These are phyloP conservation scores for Nymphaea thermarum DNA, from an alignment of 164 flowering plant species.

Conservation along the genomic window DNA sequence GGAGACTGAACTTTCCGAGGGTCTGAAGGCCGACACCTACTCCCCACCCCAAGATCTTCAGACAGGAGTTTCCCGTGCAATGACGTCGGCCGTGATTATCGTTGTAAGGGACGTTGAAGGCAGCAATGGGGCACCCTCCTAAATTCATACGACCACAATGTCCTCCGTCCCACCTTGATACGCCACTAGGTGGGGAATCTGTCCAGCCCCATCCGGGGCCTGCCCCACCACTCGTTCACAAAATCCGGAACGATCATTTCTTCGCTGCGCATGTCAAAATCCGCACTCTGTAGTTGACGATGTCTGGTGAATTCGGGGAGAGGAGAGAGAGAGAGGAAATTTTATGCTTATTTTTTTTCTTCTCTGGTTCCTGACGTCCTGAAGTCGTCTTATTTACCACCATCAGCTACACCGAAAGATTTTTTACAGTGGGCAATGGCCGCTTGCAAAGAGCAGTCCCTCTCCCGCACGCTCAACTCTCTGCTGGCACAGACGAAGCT, in stretches of 20 bases:
- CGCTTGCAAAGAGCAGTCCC: slow-evolving; percentile 18
- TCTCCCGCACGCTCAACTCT: not conserved
- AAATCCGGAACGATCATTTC: not conserved
- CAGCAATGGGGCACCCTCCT: too few species aligned
- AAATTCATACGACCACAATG: too few species aligned
- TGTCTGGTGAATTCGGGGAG: not conserved
- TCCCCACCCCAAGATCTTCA: too few species aligned
- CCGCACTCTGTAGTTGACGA: not conserved
- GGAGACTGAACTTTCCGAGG: too few species aligned
- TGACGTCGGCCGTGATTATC: too few species aligned
- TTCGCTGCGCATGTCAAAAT: not conserved
- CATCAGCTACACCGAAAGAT: slow-evolving; percentile 4
- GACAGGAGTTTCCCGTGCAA: too few species aligned
- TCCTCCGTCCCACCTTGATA: too few species aligned
- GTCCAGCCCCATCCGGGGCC: not conserved
- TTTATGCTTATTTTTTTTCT: not conserved
- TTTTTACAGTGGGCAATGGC: slow-evolving; percentile 32
- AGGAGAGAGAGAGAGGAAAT: not conserved
- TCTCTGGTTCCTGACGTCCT: not conserved
- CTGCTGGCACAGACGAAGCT: not conserved
- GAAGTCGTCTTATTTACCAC: not conserved
- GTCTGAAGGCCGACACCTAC: too few species aligned
- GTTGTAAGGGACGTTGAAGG: too few species aligned
- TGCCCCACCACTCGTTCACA: not conserved
- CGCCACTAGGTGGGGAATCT: not conserved